Evolutionary conservation across 306 rosid species (phyloP).

Genomic region (Acacia crassicarpa): DNA sequence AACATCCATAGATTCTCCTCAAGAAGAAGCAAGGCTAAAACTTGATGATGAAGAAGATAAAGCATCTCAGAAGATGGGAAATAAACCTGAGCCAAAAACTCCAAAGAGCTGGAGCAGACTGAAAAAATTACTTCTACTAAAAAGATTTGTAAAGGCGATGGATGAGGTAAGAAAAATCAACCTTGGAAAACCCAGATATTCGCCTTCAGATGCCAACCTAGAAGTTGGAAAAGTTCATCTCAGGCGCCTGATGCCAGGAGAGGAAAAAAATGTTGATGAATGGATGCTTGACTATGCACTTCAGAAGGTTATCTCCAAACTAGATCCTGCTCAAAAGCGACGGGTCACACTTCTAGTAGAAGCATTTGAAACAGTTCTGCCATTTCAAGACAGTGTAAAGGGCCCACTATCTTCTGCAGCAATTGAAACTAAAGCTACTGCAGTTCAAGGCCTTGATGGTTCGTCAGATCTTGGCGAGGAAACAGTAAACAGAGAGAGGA

Average conservation of each 20-base stretch:
- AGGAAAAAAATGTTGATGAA: constrained; percentile 66
- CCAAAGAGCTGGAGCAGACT: constrained; percentile 82
- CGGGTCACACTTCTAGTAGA: constrained; percentile 68
- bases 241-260: constrained; percentile 54
- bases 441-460: constrained; percentile 33
- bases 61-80: constrained; percentile 37
- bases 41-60: constrained; percentile 41
- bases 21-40: constrained; percentile 24
- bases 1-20: constrained; percentile 29
- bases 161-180: constrained; percentile 67
- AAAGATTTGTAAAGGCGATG: constrained; percentile 84
- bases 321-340: constrained; percentile 76
- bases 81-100: constrained; percentile 38
- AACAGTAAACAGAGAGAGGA: background rate
- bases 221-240: constrained; percentile 64
- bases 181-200: constrained; percentile 34
- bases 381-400: constrained; percentile 49
- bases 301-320: constrained; percentile 75
- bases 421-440: constrained; percentile 35
- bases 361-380: constrained; percentile 81
- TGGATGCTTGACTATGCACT: constrained; percentile 95
- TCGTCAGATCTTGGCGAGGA: constrained; percentile 31
- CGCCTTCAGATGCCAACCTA: constrained; percentile 41
- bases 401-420: constrained; percentile 29
- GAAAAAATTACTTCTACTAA: constrained; percentile 66